A percentile compares a stretch with the other conserved stretches of the same genome.
These are phyloP conservation scores for Mucor irregularis DNA, from an alignment of 371 early-diverging fungal species.

Conservation along the genomic window DNA sequence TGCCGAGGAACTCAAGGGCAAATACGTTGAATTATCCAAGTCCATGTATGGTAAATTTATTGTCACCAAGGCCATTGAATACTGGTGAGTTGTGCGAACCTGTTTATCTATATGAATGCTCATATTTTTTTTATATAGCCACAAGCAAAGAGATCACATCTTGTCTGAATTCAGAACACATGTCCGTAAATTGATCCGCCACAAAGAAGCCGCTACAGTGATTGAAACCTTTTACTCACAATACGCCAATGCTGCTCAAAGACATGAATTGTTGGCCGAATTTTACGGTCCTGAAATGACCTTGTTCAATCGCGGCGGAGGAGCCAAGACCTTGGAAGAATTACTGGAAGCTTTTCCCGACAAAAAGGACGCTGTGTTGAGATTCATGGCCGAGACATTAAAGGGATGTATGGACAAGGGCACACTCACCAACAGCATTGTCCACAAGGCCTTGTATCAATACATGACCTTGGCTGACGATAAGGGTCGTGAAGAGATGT, in stretches of 20 bases:
- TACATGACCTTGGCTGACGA: slow-evolving; percentile 70
- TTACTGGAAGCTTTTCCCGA: slow-evolving; percentile 69
- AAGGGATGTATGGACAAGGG: slow-evolving; percentile 82
- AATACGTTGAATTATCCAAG: slow-evolving; percentile 73
- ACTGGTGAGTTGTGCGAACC: slow-evolving; percentile 56
- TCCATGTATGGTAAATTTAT: slow-evolving; percentile 91
- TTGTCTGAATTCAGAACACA: slow-evolving; percentile 83
- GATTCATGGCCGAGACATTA: slow-evolving; percentile 71
- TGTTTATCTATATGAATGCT: neutral
- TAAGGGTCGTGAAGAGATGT: slow-evolving; percentile 56
- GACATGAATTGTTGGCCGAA: slow-evolving; percentile 80
- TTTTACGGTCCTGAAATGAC: slow-evolving; percentile 94
- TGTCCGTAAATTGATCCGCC: slow-evolving; percentile 77
- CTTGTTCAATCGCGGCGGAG: slow-evolving; percentile 58
- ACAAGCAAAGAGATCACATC: slow-evolving; percentile 69
- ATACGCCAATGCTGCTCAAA: slow-evolving; percentile 79
- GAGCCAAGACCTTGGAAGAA: slow-evolving; percentile 62
- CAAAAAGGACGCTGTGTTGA: slow-evolving; percentile 77
- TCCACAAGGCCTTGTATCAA: slow-evolving; percentile 87
- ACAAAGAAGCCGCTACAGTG: slow-evolving; percentile 80
- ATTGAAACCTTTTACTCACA: slow-evolving; percentile 86
- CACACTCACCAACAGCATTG: slow-evolving; percentile 79
- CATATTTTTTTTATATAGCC: slow-evolving; percentile 40
- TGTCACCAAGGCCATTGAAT: slow-evolving; percentile 83
- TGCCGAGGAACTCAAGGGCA: slow-evolving; percentile 79